phyloP scores from a whole-genome alignment of 805 yeast genomes.

The Sungouiella thailandica region DNA sequence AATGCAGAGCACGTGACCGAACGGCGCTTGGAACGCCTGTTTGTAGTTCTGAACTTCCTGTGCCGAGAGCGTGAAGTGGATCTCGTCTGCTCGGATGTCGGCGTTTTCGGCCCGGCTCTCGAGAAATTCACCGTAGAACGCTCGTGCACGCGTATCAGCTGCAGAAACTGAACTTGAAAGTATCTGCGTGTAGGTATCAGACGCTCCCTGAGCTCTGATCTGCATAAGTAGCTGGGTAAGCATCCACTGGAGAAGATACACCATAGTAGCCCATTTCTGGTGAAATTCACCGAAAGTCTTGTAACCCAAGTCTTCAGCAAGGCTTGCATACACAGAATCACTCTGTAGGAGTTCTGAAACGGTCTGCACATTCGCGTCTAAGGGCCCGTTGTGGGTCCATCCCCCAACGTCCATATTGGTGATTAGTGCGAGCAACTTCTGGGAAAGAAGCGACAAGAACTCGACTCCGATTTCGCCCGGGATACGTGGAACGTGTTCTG shows the following conservation, averaged over 20 bases:
- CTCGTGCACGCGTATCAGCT: background rate
- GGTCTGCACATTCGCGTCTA: background rate
- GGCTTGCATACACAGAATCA: slow-evolving; percentile 4
- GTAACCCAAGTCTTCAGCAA: slow-evolving; percentile 6
- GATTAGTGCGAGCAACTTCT: background rate
- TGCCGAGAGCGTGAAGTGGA: slow-evolving; percentile 3
- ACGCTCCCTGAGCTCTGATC: too few relatives aligned
- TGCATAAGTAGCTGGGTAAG: slow-evolving; percentile 2
- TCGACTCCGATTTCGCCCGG: background rate
- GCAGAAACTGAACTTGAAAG: too few relatives aligned
- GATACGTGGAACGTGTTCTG: too few relatives aligned
- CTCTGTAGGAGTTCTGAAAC: slow-evolving; percentile 1
- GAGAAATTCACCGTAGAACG: slow-evolving; percentile 4
- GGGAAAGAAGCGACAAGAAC: background rate
- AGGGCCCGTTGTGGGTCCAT: background rate
- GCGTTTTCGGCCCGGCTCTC: slow-evolving; percentile 7
- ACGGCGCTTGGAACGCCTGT: too few relatives aligned
- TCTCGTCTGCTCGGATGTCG: slow-evolving; percentile 9
- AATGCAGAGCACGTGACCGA: too few relatives aligned
- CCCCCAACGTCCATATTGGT: background rate
- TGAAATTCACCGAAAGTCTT: slow-evolving; percentile 14
- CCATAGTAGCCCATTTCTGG: slow-evolving; percentile 22
- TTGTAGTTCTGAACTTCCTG: background rate
- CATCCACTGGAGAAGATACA: slow-evolving; percentile 21
- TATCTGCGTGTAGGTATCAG: too few relatives aligned